Percentiles rank a stretch among this genome's conserved stretches.
Evolutionary conservation across 2,329 filamentous ascomycete genomes (phyloP).

Genomic region (Blumeriella jaapii): DNA sequence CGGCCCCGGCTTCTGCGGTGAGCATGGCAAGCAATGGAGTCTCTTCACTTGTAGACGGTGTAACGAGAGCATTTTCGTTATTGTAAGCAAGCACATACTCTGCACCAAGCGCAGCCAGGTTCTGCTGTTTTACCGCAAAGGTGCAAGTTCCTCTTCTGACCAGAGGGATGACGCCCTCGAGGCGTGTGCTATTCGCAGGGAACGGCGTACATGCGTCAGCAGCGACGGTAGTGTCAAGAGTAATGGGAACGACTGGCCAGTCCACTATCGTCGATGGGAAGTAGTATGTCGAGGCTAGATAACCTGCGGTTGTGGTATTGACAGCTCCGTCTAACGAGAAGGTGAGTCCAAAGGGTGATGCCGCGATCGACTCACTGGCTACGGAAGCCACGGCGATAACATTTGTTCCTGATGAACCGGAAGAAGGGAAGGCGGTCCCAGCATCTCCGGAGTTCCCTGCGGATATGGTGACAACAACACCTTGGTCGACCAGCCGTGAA

Average conservation of each 20-base stretch:
- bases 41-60: background rate
- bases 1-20: constrained; percentile 2
- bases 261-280: background rate
- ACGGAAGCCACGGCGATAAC: constrained; percentile 2
- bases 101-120: background rate
- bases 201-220: constrained; percentile 1
- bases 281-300: constrained; percentile 1
- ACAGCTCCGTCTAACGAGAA: background rate
- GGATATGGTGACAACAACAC: constrained; percentile 2
- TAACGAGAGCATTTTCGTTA: background rate
- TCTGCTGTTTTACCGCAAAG: background rate
- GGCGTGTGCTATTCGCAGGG: background rate
- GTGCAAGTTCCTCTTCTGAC: constrained; percentile 4
- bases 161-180: background rate
- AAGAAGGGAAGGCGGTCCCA: background rate
- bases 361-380: background rate
- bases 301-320: constrained; percentile 2
- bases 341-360: background rate
- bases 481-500: constrained; percentile 2
- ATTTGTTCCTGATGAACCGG: constrained; percentile 1
- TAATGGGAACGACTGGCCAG: constrained; percentile 1
- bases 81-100: constrained; percentile 1
- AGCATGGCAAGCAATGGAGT: background rate
- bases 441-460: constrained; percentile 2
- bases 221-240: background rate